Evolutionary conservation across 2,329 filamentous ascomycete species (phyloP).

Genomic region (Trichoderma afroharzianum): DNA sequence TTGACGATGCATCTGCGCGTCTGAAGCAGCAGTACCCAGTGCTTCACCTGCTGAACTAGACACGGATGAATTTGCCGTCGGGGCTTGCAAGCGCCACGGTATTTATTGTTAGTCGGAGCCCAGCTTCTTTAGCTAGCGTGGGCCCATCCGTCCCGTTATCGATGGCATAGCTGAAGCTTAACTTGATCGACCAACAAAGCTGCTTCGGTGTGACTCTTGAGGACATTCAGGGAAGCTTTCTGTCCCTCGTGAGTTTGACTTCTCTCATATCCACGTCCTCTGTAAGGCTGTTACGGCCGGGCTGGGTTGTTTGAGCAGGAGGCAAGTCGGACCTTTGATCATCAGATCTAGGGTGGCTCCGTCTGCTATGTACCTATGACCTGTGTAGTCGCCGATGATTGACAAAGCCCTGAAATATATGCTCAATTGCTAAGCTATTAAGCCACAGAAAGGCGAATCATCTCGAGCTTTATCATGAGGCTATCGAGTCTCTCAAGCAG

Average conservation of each 20-base stretch:
- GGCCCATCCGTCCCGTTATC: neutral
- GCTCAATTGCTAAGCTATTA: neutral
- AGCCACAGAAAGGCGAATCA: neutral
- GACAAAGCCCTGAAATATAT: neutral
- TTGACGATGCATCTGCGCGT: neutral
- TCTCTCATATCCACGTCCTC: neutral
- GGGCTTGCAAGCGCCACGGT: neutral
- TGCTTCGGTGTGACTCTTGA: neutral
- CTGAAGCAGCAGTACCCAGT: neutral
- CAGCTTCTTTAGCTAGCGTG: neutral
- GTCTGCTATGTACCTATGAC: no score
- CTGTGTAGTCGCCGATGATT: neutral
- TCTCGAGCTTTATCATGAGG: neutral
- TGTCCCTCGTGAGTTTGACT: neutral
- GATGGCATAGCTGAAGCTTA: slow-evolving; percentile 9
- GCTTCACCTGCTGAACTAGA: neutral
- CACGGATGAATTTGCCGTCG: neutral
- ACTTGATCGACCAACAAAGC: neutral
- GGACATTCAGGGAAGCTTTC: neutral
- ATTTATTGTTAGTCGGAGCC: neutral
- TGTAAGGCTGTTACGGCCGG: neutral
- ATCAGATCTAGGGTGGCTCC: neutral
- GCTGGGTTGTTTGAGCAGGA: neutral
- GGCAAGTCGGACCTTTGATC: neutral
- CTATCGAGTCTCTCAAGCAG: neutral